Evolutionary conservation across 805 yeast genomes (phyloP).

Genomic region (Metschnikowia baotianmanensis): DNA sequence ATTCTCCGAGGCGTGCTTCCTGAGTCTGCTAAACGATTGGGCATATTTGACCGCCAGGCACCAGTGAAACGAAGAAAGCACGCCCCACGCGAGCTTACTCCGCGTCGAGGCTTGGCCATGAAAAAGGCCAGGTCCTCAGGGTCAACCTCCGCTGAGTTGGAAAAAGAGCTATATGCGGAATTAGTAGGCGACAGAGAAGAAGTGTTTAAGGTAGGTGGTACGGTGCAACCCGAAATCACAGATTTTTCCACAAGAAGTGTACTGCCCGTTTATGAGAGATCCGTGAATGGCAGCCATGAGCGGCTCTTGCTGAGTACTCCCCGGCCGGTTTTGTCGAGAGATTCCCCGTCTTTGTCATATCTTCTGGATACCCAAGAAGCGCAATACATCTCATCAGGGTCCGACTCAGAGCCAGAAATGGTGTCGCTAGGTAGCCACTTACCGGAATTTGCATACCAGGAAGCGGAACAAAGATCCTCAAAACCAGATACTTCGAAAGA

Average conservation of each 20-base stretch:
- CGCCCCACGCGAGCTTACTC: slow-evolving; percentile 12
- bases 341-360: slow-evolving; percentile 7
- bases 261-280: no score
- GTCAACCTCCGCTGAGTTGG: slow-evolving; percentile 10
- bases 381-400: slow-evolving; percentile 7
- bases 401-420: slow-evolving; percentile 10
- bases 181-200: no score
- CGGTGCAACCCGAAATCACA: background rate
- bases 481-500: background rate
- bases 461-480: no score
- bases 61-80: slow-evolving; percentile 8
- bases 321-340: slow-evolving; percentile 7
- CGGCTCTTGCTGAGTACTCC: no score
- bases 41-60: slow-evolving; percentile 18
- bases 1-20: slow-evolving; percentile 38
- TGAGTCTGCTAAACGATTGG: slow-evolving; percentile 37
- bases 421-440: background rate
- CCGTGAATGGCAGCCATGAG: no score
- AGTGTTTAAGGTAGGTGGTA: background rate
- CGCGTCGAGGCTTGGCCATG: slow-evolving; percentile 39
- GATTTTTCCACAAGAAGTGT: no score
- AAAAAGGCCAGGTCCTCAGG: slow-evolving; percentile 20
- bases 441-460: background rate
- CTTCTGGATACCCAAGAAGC: slow-evolving; percentile 10
- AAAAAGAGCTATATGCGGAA: slow-evolving; percentile 8